Evolutionary conservation across 2,329 filamentous ascomycete species (phyloP), one percentile per base, ranked within the genome.

Genomic region (Aureobasidium zeae): DNA sequence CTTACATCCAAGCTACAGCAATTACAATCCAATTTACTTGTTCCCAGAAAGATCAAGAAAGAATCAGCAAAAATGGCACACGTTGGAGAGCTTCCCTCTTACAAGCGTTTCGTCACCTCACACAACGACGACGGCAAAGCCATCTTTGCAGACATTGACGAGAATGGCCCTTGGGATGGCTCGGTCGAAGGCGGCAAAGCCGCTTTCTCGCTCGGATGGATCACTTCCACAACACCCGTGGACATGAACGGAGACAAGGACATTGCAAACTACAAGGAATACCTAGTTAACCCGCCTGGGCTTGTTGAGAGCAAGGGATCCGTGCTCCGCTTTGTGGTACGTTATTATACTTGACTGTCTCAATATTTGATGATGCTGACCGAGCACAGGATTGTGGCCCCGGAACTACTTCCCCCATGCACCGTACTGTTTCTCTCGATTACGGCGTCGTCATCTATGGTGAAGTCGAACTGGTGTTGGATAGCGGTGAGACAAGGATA

Each of bases 141-240:
- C 16, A 48, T 57, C 16, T 51, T 60, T 21, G 51, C 52, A 4
- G 35, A 47, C 3, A 41, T 55, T 6, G 51, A 50, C 9, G 54
- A 57, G 20, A 39, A 46, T n/a, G 51, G 51, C 6, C 38, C 45
- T 10, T 50, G 45, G 42, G 49, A 61, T 38, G 39, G 56, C 20
- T 57, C 58, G 43, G 55, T 62, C 25, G 63, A 68, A 46, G 48
- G 48, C 17, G 53, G 50, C 3, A 63, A 64, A 21, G 67, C 66
- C 12, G 57, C 57, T 3, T 74, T 74, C 51, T 63, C 62, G 21
- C 65, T 74, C 22, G 63, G 62, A 46, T 76, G 74, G 56, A 66
- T 67, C 6, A 69, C 73, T 4, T 63, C 66, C 34, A 55, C 62
- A 34, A 68, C 65, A 30, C 71, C 72, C 0, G 66, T 67, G 15